Base-by-base conservation (phyloP, 2,329 filamentous ascomycete genomes). In the Alternaria consortialis region DNA sequence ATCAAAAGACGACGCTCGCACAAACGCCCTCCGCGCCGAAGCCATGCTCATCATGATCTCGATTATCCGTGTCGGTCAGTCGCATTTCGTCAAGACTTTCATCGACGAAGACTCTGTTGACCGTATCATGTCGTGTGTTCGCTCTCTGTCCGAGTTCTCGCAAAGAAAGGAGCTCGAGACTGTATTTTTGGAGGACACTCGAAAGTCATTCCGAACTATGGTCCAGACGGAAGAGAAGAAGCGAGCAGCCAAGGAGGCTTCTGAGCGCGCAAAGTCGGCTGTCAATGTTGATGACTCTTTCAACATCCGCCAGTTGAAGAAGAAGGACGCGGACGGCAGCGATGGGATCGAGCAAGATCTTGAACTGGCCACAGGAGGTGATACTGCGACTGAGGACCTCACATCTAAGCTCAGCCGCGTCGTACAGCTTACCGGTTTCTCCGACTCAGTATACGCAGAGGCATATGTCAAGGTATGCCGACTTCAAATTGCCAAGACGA, bases 21-120 rank as follows among this genome's bases (percentile, higher is more conserved):
- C 94, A 31, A 99, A 99, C 72, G 94, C 94, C 31, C 86, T 99
- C 27, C 91, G 93, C 51, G 95, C 95, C 4, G 95, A 99, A 80
- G 95, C 95, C 44, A 99, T 99, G 95, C 86, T 99, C 54, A 98
- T 99, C 77, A 97, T 98, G 94, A 97, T 99, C 71, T 98, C 95
- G 5, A 96, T 99, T 69, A 93, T 99, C 68, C 93, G 95, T 51
- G 95, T 97, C 62, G 95, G 95, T 40, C 95, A 99, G 81, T 98
- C 94, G n/a, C 93, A 97, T 66, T 99, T 99, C 70, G 95, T 97
- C 75, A 98, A 98, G 83, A 91, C 93, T 1, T 92, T 93, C 2
- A 98, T 99, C 66, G 95, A 99, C 65, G 95, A 99, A 78, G 95
- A 99, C 78, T 97, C 95, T 0, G 88, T 98, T n/a, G 95, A 99